Base-by-base conservation (phyloP, 2,329 filamentous ascomycete species). In the Cercospora janseana region DNA sequence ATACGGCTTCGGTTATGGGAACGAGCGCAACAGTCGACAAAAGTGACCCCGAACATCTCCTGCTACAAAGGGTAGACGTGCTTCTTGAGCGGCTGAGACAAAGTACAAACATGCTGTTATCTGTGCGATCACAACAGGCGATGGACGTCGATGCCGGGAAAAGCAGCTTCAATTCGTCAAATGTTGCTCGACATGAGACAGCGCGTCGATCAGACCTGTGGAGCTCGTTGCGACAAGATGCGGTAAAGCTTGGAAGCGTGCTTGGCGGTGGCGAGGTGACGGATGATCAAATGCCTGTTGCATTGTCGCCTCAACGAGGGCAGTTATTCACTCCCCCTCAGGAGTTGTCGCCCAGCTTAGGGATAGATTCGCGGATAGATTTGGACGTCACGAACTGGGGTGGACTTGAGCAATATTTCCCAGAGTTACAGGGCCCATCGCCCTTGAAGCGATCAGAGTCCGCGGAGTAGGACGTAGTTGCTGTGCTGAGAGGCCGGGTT, bases 391-490 rank as follows among this genome's bases (percentile, higher is more conserved):
- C 54, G 28, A 49, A 57, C 15, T 55, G 49, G 55, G 45, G 28
- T 6, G 54, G 54, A 24, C 38, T 55, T 15, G 55, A 52, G 37
- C 37, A 52, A 18, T 52, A 32, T 23, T 55, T 49, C 24, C 42
- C 27, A 7, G 28, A 42, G 16, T 42, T 44, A 29, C 49, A 48
- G 24, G 31, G 42, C 21, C 27, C 43, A 23, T 24, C 28, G 28
- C 26, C 13, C 18, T 13, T 10, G 18, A 18, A 20, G 20, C 16
- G 34, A 8, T 13, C 15, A 6, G 26, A 18, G 6, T 31, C 15
- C 18, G 9, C 15, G 16, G 27, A 16, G 20, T 37, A 13, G n/a
- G n/a, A n/a, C n/a, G n/a, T n/a, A n/a, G n/a, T n/a, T n/a, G n/a
- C n/a, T n/a, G n/a, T n/a, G n/a, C n/a, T n/a, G n/a, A n/a, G n/a